phyloP scores from a whole-genome alignment of 1,284 basidiomycete genomes.

The Trichosporon inkin region DNA sequence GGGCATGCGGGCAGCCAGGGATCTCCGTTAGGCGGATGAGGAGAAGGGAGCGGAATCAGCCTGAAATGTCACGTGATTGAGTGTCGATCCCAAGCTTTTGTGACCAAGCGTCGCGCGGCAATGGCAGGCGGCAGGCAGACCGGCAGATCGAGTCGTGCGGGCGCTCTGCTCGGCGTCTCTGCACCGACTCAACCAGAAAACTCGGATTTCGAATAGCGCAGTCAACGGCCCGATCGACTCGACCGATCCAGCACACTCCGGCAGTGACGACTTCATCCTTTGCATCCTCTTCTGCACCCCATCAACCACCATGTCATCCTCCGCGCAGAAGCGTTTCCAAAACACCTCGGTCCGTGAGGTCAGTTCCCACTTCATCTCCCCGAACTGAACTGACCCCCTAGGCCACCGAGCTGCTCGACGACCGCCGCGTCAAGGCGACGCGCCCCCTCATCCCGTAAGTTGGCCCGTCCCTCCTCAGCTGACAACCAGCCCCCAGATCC shows the following conservation, averaged over 20 bases:
- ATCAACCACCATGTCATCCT: constrained; percentile 15
- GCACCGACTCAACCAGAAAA: neutral
- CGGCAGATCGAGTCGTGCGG: no score
- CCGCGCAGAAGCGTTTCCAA: neutral
- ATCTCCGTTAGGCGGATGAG: no score
- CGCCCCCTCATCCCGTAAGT: constrained; percentile 72
- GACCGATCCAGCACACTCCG: neutral
- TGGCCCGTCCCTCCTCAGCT: neutral
- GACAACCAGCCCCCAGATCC: constrained; percentile 64
- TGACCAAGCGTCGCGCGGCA: no score
- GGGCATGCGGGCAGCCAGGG: no score
- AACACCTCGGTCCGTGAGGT: constrained; percentile 31
- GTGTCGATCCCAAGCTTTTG: no score
- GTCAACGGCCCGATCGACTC: neutral
- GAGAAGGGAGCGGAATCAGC: no score
- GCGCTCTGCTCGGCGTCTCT: no score
- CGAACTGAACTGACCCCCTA: constrained; percentile 19
- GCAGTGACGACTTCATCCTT: neutral
- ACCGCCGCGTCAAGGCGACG: constrained; percentile 76
- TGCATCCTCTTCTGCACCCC: neutral
- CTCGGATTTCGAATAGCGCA: constrained; percentile 5
- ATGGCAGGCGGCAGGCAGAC: no score
- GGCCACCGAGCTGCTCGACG: constrained; percentile 75
- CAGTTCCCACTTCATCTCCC: constrained; percentile 7
- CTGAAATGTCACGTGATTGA: no score